A percentile compares a stretch with the other conserved stretches of the same genome.
Evolutionary conservation across 352 stramenopile genomes (phyloP).

Genomic region (Phytophthora quininea): DNA sequence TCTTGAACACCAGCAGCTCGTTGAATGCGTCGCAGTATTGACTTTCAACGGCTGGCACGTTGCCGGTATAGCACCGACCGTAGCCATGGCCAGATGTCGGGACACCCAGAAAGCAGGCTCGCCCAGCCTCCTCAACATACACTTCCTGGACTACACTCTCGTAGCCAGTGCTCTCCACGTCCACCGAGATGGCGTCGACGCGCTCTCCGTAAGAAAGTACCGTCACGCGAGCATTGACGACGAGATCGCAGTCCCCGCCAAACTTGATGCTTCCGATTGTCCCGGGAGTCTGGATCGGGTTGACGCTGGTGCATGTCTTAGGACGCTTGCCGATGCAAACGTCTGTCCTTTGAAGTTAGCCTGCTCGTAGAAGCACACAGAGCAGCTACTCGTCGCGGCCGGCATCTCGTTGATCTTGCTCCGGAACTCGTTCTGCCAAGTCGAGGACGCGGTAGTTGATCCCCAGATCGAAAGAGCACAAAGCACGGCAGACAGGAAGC

Average conservation of each 20-base stretch:
- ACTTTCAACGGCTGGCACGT: no score
- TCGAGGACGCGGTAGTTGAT: neutral
- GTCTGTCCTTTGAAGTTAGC: constrained; percentile 31
- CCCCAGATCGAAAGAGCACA: neutral
- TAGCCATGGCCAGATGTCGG: no score
- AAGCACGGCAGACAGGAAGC: neutral
- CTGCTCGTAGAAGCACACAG: constrained; percentile 55
- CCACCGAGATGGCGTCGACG: no score
- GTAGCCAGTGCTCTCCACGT: no score
- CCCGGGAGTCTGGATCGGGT: constrained; percentile 38
- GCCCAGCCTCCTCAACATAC: no score
- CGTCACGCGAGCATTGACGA: constrained; percentile 41
- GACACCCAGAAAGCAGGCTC: no score
- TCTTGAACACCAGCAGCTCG: no score
- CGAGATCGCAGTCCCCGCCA: constrained; percentile 38
- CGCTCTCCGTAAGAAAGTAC: no score
- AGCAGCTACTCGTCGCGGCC: constrained; percentile 23
- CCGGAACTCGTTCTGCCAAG: neutral
- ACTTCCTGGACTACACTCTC: no score
- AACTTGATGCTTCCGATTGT: constrained; percentile 60
- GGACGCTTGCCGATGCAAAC: constrained; percentile 45
- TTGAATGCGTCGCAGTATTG: no score
- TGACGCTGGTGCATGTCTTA: constrained; percentile 27
- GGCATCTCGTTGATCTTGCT: constrained; percentile 18
- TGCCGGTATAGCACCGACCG: no score